phyloP scores from a whole-genome alignment of 1,284 basidiomycete species.

The Cryptococcus depauperatus region DNA sequence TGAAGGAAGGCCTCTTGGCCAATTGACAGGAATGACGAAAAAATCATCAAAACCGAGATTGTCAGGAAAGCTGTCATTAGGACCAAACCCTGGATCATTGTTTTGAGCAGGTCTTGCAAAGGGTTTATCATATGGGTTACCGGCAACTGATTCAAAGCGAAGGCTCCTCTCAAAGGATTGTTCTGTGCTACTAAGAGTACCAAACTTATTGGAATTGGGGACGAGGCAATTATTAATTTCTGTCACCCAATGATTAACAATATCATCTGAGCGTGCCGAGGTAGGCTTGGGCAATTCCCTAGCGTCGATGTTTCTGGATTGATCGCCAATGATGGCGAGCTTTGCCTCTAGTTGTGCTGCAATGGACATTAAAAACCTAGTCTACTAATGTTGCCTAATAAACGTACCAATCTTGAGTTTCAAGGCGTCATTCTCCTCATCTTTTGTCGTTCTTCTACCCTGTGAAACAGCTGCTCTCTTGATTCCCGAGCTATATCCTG shows the following conservation, averaged over 20 bases:
- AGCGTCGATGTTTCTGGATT: conserved; percentile 8
- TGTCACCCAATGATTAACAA: neutral
- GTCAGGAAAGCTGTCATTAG: neutral
- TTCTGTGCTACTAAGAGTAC: neutral
- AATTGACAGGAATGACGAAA: conserved; percentile 33
- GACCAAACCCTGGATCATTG: neutral
- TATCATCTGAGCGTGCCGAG: neutral
- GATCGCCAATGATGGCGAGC: conserved; percentile 16
- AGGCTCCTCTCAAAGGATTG: neutral
- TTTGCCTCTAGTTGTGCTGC: conserved; percentile 35
- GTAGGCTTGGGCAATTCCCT: neutral
- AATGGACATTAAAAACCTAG: neutral
- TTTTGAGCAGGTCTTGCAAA: neutral
- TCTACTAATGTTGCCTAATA: neutral
- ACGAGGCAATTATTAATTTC: neutral
- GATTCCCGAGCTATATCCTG: conserved; percentile 2
- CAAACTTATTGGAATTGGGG: neutral
- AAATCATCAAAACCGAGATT: conserved; percentile 11
- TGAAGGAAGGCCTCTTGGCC: conserved; percentile 36
- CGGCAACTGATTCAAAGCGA: no score
- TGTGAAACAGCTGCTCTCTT: conserved; percentile 8
- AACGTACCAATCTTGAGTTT: conserved; percentile 25
- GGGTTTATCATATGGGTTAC: no score
- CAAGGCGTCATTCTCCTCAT: conserved; percentile 25
- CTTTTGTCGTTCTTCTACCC: conserved; percentile 16